Evolutionary conservation across 306 rosid species (phyloP).

Genomic region (Quercus agrifolia): DNA sequence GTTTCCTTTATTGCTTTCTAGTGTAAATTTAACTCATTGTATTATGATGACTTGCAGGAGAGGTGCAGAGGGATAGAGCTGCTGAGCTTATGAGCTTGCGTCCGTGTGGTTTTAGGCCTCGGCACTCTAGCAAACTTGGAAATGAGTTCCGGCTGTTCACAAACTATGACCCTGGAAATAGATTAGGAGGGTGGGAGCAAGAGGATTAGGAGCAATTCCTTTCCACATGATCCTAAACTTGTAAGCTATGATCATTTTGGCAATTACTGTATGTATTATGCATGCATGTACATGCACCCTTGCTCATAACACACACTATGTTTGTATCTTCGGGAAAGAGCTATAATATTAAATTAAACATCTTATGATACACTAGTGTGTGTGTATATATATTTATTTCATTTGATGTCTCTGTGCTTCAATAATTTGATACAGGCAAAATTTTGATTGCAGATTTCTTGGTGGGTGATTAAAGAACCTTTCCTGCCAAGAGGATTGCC

Average conservation of each 20-base stretch:
- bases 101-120: slow-evolving; percentile 85
- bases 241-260: neutral
- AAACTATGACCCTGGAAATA: slow-evolving; percentile 76
- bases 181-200: slow-evolving; percentile 77
- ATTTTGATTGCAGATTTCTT: neutral
- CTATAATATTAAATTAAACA: neutral
- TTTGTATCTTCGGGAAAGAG: neutral
- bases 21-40: neutral
- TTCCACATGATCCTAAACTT: neutral
- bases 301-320: neutral
- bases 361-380: neutral
- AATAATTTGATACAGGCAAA: neutral
- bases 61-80: slow-evolving; percentile 83
- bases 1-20: neutral
- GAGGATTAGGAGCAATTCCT: slow-evolving; percentile 29
- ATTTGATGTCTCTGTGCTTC: neutral
- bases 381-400: too few relatives aligned
- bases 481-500: neutral
- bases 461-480: neutral
- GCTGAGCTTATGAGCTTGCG: slow-evolving; percentile 74
- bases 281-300: neutral
- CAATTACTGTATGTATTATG: neutral
- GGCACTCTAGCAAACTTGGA: slow-evolving; percentile 78
- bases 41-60: slow-evolving; percentile 51
- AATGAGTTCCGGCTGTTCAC: slow-evolving; percentile 83